phyloP scores from a whole-genome alignment of 2,329 filamentous ascomycete species.

The Sclerotinia minor region DNA sequence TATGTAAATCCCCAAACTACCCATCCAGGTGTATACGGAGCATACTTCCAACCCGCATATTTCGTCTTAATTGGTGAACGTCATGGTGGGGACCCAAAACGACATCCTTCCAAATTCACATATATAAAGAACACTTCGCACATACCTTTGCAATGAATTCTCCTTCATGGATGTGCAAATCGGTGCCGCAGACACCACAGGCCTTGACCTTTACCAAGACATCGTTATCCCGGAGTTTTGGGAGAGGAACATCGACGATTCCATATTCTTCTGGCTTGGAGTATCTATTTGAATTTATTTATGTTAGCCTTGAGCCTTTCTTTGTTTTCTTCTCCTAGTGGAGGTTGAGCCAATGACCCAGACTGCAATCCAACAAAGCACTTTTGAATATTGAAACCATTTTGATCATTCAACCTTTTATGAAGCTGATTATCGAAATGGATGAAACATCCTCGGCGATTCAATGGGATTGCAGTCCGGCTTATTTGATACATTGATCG shows the following conservation, averaged over 20 bases:
- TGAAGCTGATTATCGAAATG: too few species aligned
- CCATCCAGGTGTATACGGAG: conserved; percentile 34
- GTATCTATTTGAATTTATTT: conserved; percentile 46
- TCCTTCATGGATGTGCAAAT: conserved; percentile 63
- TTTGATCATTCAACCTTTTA: too few species aligned
- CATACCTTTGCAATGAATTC: conserved; percentile 60
- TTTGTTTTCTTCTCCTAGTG: not conserved
- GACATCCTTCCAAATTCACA: conserved; percentile 19
- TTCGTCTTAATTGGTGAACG: conserved; percentile 17
- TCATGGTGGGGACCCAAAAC: conserved; percentile 26
- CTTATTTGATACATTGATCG: too few species aligned
- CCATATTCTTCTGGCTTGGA: conserved; percentile 62
- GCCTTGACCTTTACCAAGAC: conserved; percentile 64
- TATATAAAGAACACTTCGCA: conserved; percentile 28
- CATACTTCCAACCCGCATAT: not conserved
- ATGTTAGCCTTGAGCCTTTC: not conserved
- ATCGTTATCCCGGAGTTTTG: conserved; percentile 42
- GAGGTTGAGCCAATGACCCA: not conserved
- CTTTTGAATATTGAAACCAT: too few species aligned
- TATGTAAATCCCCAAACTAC: conserved; percentile 23
- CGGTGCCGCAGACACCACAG: conserved; percentile 56
- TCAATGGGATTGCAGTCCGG: too few species aligned
- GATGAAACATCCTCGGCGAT: too few species aligned
- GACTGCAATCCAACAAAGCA: too few species aligned
- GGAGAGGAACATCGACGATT: conserved; percentile 63